Conservation (phyloP, 768 basidiomycete genomes). For the Leccinum longicurvipes region DNA sequence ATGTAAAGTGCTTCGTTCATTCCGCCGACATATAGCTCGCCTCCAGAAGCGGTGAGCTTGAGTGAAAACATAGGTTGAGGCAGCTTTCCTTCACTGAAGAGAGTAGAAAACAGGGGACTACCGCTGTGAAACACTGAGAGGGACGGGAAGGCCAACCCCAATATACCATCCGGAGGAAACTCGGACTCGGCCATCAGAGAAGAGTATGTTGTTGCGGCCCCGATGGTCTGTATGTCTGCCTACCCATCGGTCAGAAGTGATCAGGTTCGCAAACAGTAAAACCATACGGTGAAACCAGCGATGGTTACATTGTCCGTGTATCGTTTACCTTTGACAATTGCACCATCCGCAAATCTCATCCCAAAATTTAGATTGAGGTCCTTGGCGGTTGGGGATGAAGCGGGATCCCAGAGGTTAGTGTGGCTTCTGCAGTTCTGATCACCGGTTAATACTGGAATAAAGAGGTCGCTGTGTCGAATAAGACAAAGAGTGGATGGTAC, state of each 20-base stretch:
- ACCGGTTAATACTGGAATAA: conserved; percentile 5
- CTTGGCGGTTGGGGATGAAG: conserved; percentile 24
- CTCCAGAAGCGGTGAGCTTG: conserved; percentile 14
- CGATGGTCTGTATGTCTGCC: conserved; percentile 12
- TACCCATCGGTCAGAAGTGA: background rate
- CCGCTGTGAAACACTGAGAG: conserved; percentile 24
- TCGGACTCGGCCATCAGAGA: background rate
- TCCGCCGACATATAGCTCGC: conserved; percentile 42
- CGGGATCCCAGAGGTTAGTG: conserved; percentile 20
- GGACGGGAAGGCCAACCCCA: conserved; percentile 32
- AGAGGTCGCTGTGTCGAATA: conserved; percentile 12
- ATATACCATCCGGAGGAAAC: conserved; percentile 14
- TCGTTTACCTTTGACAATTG: conserved; percentile 30
- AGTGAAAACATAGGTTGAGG: conserved; percentile 24
- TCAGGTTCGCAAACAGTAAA: background rate
- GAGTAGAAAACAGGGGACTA: conserved; percentile 28
- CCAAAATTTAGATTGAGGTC: conserved; percentile 22
- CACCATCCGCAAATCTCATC: conserved; percentile 35
- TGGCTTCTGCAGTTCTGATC: conserved; percentile 26
- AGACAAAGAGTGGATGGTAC: background rate
- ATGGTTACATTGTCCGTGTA: conserved; percentile 33
- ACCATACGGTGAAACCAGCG: conserved; percentile 2
- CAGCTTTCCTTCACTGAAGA: conserved; percentile 16
- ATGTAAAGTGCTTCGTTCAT: conserved; percentile 35
- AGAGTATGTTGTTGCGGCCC: conserved; percentile 7